Base-by-base conservation (phyloP, 495 filamentous ascomycete genomes). In the Parmelia sp. region DNA sequence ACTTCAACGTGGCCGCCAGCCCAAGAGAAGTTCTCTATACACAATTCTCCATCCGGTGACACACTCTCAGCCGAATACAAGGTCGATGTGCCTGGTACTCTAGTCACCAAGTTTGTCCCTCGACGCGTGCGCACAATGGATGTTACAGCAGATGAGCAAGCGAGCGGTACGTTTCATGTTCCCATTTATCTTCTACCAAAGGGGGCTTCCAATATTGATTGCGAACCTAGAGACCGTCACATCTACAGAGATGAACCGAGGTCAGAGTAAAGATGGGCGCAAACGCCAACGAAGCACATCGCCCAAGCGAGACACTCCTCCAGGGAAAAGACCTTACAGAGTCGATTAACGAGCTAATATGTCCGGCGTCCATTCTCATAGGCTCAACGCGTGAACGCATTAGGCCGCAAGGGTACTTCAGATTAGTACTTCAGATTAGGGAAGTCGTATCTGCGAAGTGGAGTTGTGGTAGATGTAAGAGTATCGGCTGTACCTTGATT, bases 1-100 rank as follows among this genome's bases (percentile, higher is more conserved):
- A 37, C 44, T 33, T 7, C 17, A 19, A 66, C 66, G 11, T 68
- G 63, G 66, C 66, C 66, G 21, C 29, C 63, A 29, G 47, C 39
- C 10, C 17, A 31, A 23, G 19, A 1, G 7, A 21, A 40, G 4
- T 19, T 37, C 3, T 45, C 35, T 0, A 23, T 36, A 12, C 49
- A 35, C 6, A 12, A 7, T 37, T 37, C 29, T 14, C 35, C 31
- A 3, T 27, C 8, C 4, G 5, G 5, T n/a, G 33, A 4, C 9
- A 7, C 15, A 29, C 7, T 44, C 2, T 44, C 37, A 9, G 23
- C 60, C 12, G 65, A 63, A 0, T 59, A 55, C 33, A 37, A 49
- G 36, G 31, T 63, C 3, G 58, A 47, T 23, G 2, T 31, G 9
- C 19, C 39, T 40, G 35, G 35, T 1, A 40, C 17, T 8, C 2